Percentiles rank a stretch among this genome's conserved stretches.
phyloP scores from a whole-genome alignment of 768 basidiomycete species.

The Gymnopilus dilepis region DNA sequence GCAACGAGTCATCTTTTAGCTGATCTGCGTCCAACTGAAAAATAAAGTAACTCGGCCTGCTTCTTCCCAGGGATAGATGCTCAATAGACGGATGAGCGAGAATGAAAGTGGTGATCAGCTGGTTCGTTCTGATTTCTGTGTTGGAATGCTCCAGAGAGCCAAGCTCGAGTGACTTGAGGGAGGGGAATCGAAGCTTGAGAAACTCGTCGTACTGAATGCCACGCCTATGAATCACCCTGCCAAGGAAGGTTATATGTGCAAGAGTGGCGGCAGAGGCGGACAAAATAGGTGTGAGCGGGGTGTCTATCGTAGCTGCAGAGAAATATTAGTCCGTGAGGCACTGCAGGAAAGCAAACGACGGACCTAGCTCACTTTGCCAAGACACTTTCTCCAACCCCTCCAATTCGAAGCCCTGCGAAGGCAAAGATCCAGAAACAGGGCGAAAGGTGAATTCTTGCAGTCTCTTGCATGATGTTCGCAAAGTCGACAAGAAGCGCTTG shows the following conservation, averaged over 20 bases:
- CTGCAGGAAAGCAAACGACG: background rate
- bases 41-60: constrained; percentile 7
- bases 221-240: constrained; percentile 11
- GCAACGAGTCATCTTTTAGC: constrained; percentile 14
- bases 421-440: constrained; percentile 5
- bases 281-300: constrained; percentile 14
- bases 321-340: background rate
- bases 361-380: constrained; percentile 21
- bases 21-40: constrained; percentile 21
- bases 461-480: constrained; percentile 11
- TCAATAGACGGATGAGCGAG: constrained; percentile 15
- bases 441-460: constrained; percentile 12
- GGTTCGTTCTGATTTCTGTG: constrained; percentile 9
- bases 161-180: constrained; percentile 14
- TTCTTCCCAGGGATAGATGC: constrained; percentile 21
- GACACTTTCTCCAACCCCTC: constrained; percentile 10
- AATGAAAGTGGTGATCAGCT: constrained; percentile 20
- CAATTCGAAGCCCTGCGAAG: constrained; percentile 11
- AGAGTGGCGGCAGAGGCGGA: constrained; percentile 12
- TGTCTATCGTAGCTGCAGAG: constrained; percentile 14
- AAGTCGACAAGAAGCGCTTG: constrained; percentile 1
- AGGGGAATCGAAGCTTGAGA: constrained; percentile 19
- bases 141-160: constrained; percentile 18
- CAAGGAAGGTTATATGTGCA: constrained; percentile 23
- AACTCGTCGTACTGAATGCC: constrained; percentile 17